Percentiles rank a stretch among this genome's conserved stretches.
phyloP scores from a whole-genome alignment of 2,329 filamentous ascomycete species.

The Sordariomycetes sp. region DNA sequence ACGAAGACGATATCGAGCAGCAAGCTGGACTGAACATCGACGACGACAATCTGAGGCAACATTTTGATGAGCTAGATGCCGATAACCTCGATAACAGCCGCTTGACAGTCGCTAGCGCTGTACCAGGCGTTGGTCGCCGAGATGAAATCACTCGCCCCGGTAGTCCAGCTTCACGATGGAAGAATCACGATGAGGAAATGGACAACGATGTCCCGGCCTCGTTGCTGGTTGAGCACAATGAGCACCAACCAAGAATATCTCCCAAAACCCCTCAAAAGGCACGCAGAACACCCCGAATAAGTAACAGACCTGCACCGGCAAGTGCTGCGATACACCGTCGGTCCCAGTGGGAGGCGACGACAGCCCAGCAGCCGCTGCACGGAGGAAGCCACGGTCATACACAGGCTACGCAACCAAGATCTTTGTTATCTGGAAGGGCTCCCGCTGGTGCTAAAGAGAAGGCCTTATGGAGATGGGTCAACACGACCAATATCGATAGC shows the following conservation, averaged over 20 bases:
- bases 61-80: slow-evolving; percentile 39
- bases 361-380: slow-evolving; percentile 42
- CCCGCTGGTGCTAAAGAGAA: slow-evolving; percentile 48
- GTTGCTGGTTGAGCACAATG: slow-evolving; percentile 47
- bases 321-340: too few species aligned
- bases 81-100: slow-evolving; percentile 37
- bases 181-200: slow-evolving; percentile 32
- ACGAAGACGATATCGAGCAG: slow-evolving; percentile 3
- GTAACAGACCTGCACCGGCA: too few species aligned
- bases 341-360: slow-evolving; percentile 47
- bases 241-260: slow-evolving; percentile 12
- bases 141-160: not conserved
- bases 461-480: slow-evolving; percentile 89
- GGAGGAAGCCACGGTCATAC: slow-evolving; percentile 17
- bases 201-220: slow-evolving; percentile 58
- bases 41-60: slow-evolving; percentile 42
- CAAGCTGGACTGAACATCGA: slow-evolving; percentile 23
- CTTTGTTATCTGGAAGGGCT: slow-evolving; percentile 16
- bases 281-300: too few species aligned
- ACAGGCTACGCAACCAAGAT: slow-evolving; percentile 13
- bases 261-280: too few species aligned
- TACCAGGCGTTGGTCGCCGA: slow-evolving; percentile 1
- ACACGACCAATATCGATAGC: slow-evolving; percentile 79
- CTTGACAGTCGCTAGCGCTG: slow-evolving; percentile 28
- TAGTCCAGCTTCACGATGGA: slow-evolving; percentile 1